Percentiles rank a stretch among this genome's conserved stretches.
These are phyloP conservation scores for Phytophthora rubi DNA, from an alignment of 352 stramenopile genomes.

Conservation along the genomic window DNA sequence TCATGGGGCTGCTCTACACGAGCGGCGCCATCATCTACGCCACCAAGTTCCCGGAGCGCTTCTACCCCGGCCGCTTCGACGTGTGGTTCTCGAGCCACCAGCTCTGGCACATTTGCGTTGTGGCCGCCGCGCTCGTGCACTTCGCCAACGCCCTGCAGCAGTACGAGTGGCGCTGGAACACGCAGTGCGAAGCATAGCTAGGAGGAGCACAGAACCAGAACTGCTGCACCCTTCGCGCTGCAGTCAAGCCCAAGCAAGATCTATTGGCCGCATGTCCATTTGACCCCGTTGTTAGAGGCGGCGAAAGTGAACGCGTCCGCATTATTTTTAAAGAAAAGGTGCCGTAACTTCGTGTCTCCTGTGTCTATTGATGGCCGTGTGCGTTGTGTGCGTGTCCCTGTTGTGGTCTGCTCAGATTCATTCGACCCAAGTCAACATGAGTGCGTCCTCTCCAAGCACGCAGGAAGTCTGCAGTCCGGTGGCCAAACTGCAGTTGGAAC, in stretches of 20 bases:
- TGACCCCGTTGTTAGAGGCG: slow-evolving; percentile 3
- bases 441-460: slow-evolving; percentile 5
- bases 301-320: slow-evolving; percentile 2
- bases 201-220: not conserved
- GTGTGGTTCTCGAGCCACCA: slow-evolving; percentile 89
- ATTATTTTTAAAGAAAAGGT: slow-evolving; percentile 34
- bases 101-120: slow-evolving; percentile 89
- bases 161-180: slow-evolving; percentile 89
- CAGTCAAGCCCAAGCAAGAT: slow-evolving; percentile 11
- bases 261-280: slow-evolving; percentile 24
- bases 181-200: slow-evolving; percentile 69
- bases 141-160: slow-evolving; percentile 85
- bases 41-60: slow-evolving; percentile 85
- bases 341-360: not conserved
- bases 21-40: slow-evolving; percentile 85
- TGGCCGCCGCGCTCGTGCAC: slow-evolving; percentile 86
- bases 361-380: slow-evolving; percentile 5
- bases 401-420: not conserved
- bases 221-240: not conserved
- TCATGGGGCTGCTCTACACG: slow-evolving; percentile 84
- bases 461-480: slow-evolving; percentile 7
- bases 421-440: slow-evolving; percentile 9
- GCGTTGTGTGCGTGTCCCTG: not conserved
- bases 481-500: slow-evolving; percentile 25
- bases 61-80: slow-evolving; percentile 86